A percentile compares a stretch with the other conserved stretches of the same genome.
phyloP scores from a whole-genome alignment of 2,329 filamentous ascomycete genomes.

The Penicillium sp. region DNA sequence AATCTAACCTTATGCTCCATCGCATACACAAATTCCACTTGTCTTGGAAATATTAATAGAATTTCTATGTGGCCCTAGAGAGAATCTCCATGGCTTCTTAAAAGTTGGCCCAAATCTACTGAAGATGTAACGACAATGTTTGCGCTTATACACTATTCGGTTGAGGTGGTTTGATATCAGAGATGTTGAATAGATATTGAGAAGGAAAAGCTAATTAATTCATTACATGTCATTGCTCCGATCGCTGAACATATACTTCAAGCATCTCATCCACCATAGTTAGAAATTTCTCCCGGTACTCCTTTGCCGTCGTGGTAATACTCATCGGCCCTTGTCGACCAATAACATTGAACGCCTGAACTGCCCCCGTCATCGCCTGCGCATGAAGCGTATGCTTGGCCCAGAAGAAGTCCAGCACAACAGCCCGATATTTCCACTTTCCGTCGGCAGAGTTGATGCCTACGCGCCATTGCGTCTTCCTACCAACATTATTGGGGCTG shows the following conservation, averaged over 20 bases:
- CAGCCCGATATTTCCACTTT: constrained; percentile 69
- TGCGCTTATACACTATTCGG: background rate
- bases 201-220: background rate
- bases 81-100: background rate
- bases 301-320: constrained; percentile 70
- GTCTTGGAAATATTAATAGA: background rate
- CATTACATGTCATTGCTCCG: background rate
- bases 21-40: background rate
- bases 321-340: constrained; percentile 73
- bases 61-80: background rate
- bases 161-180: background rate
- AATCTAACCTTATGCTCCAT: constrained; percentile 3
- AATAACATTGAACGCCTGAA: constrained; percentile 67
- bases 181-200: background rate
- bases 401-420: constrained; percentile 79
- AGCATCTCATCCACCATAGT: constrained; percentile 56
- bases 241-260: constrained; percentile 33
- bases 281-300: constrained; percentile 67
- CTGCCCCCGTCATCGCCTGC: constrained; percentile 67
- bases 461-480: constrained; percentile 59
- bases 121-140: constrained; percentile 7
- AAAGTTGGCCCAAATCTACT: background rate
- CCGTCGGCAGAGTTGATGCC: constrained; percentile 67
- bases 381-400: constrained; percentile 72
- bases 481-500: constrained; percentile 37